Base-by-base conservation (phyloP, 306 rosid species). In the Lagenaria siceraria region DNA sequence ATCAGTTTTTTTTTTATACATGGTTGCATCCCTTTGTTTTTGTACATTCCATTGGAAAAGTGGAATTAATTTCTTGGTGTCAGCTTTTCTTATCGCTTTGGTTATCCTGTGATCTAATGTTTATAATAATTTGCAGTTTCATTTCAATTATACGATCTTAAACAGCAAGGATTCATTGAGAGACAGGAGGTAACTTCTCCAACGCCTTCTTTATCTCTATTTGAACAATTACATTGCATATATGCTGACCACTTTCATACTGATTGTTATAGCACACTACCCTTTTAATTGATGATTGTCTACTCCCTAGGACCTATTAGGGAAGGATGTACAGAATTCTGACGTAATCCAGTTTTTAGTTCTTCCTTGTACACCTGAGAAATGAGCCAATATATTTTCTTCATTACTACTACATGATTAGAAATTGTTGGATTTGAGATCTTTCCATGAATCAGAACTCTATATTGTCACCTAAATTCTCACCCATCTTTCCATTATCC, bases 161-260 rank as follows among this genome's bases (percentile, higher is more conserved):
- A 87, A 82, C 93, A 87, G 33, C 96, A 88, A 82, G 97, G 96
- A 21, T 89, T 76, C 85, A 90, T 92, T 77, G 88, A 84, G 85
- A 87, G 93, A 66, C 82, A 87, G 53, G 93, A 92, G 96, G 97
- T 90, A 84, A 52, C 63, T 77, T 81, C 36, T 40, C 33, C 36
- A 17, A 13, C 17, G n/a, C 74, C 10, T 38, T 66, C 33, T 65
- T 13, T 38, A 63, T 66, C 5, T 12, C 17, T 66, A 40, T 70
- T 40, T 42, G 75, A 70, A 7, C 33, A 69, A 69, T 42, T 12
- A 69, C 21, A 15, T 21, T 42, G 55, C 55, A 22, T 69, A 6
- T 12, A 40, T 68, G 51, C 29, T 68, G 74, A 48, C 53, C 35
- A 40, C 18, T 69, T 69, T 42, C 52, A 13, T 25, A 27, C 53